Evolutionary conservation across 140 eudicot species (phyloP), one percentile per base, ranked within the genome.

Genomic region (Ambrosia hybrid): DNA sequence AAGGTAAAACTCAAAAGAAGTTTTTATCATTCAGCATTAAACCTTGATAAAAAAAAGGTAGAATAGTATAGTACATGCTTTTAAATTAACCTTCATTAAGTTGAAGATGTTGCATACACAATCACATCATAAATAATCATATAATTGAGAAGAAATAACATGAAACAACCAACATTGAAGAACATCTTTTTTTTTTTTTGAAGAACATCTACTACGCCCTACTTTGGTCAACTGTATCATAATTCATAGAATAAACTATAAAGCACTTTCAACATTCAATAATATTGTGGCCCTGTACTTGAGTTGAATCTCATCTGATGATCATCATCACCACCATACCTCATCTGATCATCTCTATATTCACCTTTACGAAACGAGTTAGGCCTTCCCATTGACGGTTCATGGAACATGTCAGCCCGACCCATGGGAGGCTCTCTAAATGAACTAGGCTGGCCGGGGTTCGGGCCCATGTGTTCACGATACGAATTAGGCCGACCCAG

Each of bases 361-460:
- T 79, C 83, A 58, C 76, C 80, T 45, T 68, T 61, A 8, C 73
- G 73, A 36, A 80, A 80, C 5, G 84, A 80, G 48, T 75, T 75
- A 55, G 80, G 77, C 26, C 70, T 57, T 5, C 66, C 77, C 65
- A 62, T 70, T 14, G 64, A 48, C 5, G 51, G 77, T 51, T 73
- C 75, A 49, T 53, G 67, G 14, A 36, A 65, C 11, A 63, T 46
- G 34, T 61, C 58, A 16, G 68, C 67, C 61, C 57, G 43, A 4
- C 78, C 77, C 73, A 75, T 70, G 48, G 15, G 8, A 1, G 60
- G 16, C 12, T 51, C 55, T 9, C 3, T 60, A 51, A 79, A 73
- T 13, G 67, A 73, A 61, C 68, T 67, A 67, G 76, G 72, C 37
- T 76, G 37, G 14, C 84, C 80, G 73, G 74, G 74, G 59, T 75